phyloP scores from a whole-genome alignment of 306 rosid species.

The Vicia villosa region DNA sequence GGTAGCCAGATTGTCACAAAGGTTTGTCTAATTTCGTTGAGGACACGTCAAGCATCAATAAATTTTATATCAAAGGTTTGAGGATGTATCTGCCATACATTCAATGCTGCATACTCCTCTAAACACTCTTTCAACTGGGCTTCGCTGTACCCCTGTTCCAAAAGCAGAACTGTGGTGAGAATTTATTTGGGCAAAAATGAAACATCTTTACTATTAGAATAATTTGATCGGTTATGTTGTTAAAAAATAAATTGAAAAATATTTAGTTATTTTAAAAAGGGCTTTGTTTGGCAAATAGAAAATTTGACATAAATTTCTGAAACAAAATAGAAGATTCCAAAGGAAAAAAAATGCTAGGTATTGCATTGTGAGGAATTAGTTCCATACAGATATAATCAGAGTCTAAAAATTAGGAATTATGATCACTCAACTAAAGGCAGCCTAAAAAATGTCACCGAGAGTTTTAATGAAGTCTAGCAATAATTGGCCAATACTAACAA shows the following conservation, averaged over 20 bases:
- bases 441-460: background rate
- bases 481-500: background rate
- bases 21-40: background rate
- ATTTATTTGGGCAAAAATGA: conserved; percentile 2
- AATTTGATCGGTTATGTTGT: background rate
- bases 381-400: background rate
- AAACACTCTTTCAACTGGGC: conserved; percentile 92
- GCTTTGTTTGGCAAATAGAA: background rate
- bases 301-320: background rate
- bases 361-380: background rate
- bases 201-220: background rate
- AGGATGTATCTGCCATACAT: conserved; percentile 99
- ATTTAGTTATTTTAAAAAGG: background rate
- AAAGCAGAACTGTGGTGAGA: conserved; percentile 34
- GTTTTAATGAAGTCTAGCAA: background rate
- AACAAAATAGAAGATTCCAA: background rate
- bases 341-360: background rate
- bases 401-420: background rate
- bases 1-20: conserved; percentile 21
- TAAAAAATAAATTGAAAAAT: background rate
- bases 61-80: conserved; percentile 87
- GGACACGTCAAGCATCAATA: conserved; percentile 70
- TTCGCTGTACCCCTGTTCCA: conserved; percentile 91
- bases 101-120: conserved; percentile 96
- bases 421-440: background rate